Base-by-base conservation (phyloP, 2,329 filamentous ascomycete species). In the Penicillium sp. region DNA sequence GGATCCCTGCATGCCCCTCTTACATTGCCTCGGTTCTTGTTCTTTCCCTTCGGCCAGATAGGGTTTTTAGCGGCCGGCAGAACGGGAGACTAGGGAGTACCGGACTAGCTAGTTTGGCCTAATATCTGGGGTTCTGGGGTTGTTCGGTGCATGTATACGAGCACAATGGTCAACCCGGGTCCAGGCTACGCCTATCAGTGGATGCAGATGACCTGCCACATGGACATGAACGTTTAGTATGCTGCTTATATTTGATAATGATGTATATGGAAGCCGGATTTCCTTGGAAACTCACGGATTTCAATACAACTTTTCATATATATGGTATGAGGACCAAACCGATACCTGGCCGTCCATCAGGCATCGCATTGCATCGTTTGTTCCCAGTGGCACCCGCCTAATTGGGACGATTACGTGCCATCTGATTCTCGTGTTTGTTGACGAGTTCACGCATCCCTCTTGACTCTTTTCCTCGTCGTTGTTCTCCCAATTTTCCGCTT, bases 1-100 rank as follows among this genome's bases (percentile, higher is more conserved):
- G 62, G 60, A 60, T 56, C 56, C 53, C 40, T 53, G 56, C 57
- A 30, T 53, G 44, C 58, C 54, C 58, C 50, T 53, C 59, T 15
- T 26, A 7, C 38, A 38, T 50, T 47, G 37, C 45, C 58, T 53
- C 51, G 49, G 40, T 45, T 55, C 53, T 40, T 30, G 37, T 24
- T 35, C n/a, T 28, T 10, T 24, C 12, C 53, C 17, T 42, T 38
- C 19, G 45, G 45, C 26, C 49, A 51, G 49, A 33, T 35, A 51
- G 49, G 28, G 28, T 33, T 35, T 35, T n/a, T 51, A 35, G 49
- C 30, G 49, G 49, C 49, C 35, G 13, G 13, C 19, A n/a, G 10
- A 38, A 38, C 33, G 22, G 7, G 35, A 38, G 33, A 19, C 33
- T 12, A 26, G 37, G 22, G 19, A 22, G n/a, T 38, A 26, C 51